phyloP scores from a whole-genome alignment of 192 early-diverging fungal species.

The Mortierella hygrophila region DNA sequence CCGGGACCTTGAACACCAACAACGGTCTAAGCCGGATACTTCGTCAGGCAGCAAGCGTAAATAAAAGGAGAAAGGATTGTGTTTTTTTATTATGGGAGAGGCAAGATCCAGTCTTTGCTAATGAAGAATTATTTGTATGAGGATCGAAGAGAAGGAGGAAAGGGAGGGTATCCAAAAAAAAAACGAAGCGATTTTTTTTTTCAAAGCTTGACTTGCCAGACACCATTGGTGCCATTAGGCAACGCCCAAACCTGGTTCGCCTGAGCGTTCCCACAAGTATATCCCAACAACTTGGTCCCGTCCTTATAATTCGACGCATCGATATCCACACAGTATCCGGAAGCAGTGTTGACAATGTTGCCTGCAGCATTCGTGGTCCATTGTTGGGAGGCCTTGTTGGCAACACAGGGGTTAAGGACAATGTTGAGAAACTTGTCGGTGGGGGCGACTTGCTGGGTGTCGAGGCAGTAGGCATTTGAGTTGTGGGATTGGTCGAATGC shows the following conservation, averaged over 20 bases:
- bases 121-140: not conserved
- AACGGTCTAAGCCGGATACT: not conserved
- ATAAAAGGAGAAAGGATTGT: not conserved
- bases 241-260: conserved; percentile 20
- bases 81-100: not conserved
- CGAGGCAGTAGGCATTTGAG: conserved; percentile 7
- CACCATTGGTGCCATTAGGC: conserved; percentile 11
- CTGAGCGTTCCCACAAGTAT: conserved; percentile 16
- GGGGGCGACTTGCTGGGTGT: not conserved
- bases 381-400: conserved; percentile 5
- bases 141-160: not conserved
- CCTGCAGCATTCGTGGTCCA: conserved; percentile 16
- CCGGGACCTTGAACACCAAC: conserved; percentile 38
- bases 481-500: conserved; percentile 19
- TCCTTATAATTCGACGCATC: conserved; percentile 2
- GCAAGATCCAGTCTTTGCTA: not conserved
- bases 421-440: not conserved
- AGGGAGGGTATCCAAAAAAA: not conserved
- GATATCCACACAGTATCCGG: conserved; percentile 11
- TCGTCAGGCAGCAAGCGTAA: not conserved
- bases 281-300: not conserved
- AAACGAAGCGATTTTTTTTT: not conserved
- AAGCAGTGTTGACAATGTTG: conserved; percentile 11
- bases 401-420: conserved; percentile 15
- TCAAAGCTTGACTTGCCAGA: conserved; percentile 9